Conservation (phyloP, 352 stramenopile species). For the Pythium guiyangense region DNA sequence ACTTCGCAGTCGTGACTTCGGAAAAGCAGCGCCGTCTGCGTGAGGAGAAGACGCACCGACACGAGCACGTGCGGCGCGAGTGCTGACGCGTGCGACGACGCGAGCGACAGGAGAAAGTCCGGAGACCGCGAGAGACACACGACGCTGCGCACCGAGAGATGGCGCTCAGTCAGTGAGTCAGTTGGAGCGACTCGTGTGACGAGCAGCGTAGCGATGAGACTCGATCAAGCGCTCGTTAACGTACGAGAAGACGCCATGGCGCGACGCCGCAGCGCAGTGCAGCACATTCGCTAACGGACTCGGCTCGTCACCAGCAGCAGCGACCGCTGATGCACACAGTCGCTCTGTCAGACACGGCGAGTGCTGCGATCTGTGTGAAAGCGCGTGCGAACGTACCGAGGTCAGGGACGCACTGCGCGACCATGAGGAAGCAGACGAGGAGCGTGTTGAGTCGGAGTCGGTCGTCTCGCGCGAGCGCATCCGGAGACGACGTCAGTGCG, state of each 20-base stretch:
- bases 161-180: not conserved
- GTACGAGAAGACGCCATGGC: slow-evolving; percentile 37
- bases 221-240: slow-evolving; percentile 6
- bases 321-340: slow-evolving; percentile 3
- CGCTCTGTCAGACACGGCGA: not conserved
- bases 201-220: not conserved
- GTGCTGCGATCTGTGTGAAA: too few relatives aligned
- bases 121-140: slow-evolving; percentile 41
- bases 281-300: slow-evolving; percentile 31
- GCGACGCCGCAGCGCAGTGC: slow-evolving; percentile 19
- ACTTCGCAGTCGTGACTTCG: slow-evolving; percentile 26
- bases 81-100: slow-evolving; percentile 13
- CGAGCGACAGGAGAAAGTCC: slow-evolving; percentile 32
- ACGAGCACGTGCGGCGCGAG: slow-evolving; percentile 27
- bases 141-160: not conserved
- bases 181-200: not conserved
- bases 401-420: slow-evolving; percentile 38
- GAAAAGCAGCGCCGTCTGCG: slow-evolving; percentile 31
- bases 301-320: slow-evolving; percentile 3
- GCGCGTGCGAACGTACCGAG: slow-evolving; percentile 25
- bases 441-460: slow-evolving; percentile 35
- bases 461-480: slow-evolving; percentile 18
- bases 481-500: slow-evolving; percentile 23
- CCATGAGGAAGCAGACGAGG: slow-evolving; percentile 51
- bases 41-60: slow-evolving; percentile 33